phyloP scores from a whole-genome alignment of 2,329 filamentous ascomycete species.

The Epichloe gansuensis region DNA sequence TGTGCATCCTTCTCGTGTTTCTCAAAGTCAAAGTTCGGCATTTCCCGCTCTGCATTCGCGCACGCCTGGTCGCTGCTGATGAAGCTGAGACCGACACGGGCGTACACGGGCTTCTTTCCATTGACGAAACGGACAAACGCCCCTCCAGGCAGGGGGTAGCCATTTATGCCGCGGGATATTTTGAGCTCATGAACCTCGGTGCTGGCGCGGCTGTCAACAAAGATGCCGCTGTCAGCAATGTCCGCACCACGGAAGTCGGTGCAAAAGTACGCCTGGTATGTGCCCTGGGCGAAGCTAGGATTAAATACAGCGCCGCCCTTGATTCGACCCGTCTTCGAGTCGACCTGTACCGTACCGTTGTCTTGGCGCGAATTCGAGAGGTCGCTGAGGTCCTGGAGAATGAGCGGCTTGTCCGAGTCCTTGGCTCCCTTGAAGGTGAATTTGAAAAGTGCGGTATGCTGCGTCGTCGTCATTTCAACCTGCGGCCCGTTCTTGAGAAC shows the following conservation, averaged over 20 bases:
- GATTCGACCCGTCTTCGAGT: conserved; percentile 44
- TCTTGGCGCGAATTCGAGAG: conserved; percentile 46
- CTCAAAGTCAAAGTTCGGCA: conserved; percentile 54
- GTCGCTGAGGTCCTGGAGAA: conserved; percentile 54
- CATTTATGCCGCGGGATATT: conserved; percentile 36
- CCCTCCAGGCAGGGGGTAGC: conserved; percentile 44
- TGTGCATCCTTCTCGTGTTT: conserved; percentile 37
- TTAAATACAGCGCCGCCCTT: conserved; percentile 48
- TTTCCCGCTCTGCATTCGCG: conserved; percentile 52
- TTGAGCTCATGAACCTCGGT: conserved; percentile 32
- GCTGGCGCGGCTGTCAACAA: conserved; percentile 42
- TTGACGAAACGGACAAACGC: conserved; percentile 50
- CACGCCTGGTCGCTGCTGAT: conserved; percentile 55
- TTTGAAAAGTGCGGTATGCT: conserved; percentile 52
- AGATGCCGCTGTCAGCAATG: conserved; percentile 49
- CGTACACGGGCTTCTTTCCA: conserved; percentile 38
- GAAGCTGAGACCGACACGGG: conserved; percentile 56
- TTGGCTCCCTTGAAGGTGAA: conserved; percentile 44
- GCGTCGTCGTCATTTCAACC: conserved; percentile 54
- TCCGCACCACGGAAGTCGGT: conserved; percentile 50
- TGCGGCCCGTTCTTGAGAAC: conserved; percentile 42
- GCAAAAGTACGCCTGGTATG: conserved; percentile 50
- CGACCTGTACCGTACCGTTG: conserved; percentile 42
- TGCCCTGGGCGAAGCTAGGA: conserved; percentile 53
- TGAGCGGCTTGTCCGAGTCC: conserved; percentile 35